phyloP scores from a whole-genome alignment of 2,329 filamentous ascomycete genomes.

The Aspergillus fumigatus region DNA sequence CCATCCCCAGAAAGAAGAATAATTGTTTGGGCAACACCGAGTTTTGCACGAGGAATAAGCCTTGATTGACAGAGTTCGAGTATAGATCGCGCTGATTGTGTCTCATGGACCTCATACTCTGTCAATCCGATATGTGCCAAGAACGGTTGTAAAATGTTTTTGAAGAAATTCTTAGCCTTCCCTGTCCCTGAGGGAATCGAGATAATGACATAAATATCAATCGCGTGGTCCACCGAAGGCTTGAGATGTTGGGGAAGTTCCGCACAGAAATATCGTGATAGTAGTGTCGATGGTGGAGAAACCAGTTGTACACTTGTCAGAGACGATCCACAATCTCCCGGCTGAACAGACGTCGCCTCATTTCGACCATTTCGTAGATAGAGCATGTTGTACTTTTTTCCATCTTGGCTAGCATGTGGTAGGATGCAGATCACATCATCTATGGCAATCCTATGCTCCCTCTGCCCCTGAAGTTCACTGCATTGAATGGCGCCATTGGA shows the following conservation, averaged over 20 bases:
- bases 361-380: slow-evolving; percentile 15
- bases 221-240: background rate
- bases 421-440: slow-evolving; percentile 24
- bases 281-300: slow-evolving; percentile 12
- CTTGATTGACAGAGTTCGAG: slow-evolving; percentile 54
- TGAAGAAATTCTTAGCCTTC: slow-evolving; percentile 53
- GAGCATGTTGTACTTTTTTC: slow-evolving; percentile 16
- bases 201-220: slow-evolving; percentile 56
- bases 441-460: slow-evolving; percentile 13
- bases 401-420: slow-evolving; percentile 1
- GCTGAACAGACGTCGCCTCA: background rate
- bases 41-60: slow-evolving; percentile 48
- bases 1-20: slow-evolving; percentile 85
- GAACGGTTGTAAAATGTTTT: slow-evolving; percentile 53
- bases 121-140: slow-evolving; percentile 46
- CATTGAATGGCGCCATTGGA: slow-evolving; percentile 16
- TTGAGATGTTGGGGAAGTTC: slow-evolving; percentile 20
- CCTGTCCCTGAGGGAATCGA: slow-evolving; percentile 64
- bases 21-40: slow-evolving; percentile 54
- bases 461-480: slow-evolving; percentile 6
- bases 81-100: slow-evolving; percentile 60
- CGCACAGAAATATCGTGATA: slow-evolving; percentile 13
- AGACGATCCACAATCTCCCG: slow-evolving; percentile 1
- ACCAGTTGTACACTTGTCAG: slow-evolving; percentile 16
- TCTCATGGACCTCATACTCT: slow-evolving; percentile 56